Conservation (phyloP, 352 stramenopile genomes). For the Pythium apleroticum region DNA sequence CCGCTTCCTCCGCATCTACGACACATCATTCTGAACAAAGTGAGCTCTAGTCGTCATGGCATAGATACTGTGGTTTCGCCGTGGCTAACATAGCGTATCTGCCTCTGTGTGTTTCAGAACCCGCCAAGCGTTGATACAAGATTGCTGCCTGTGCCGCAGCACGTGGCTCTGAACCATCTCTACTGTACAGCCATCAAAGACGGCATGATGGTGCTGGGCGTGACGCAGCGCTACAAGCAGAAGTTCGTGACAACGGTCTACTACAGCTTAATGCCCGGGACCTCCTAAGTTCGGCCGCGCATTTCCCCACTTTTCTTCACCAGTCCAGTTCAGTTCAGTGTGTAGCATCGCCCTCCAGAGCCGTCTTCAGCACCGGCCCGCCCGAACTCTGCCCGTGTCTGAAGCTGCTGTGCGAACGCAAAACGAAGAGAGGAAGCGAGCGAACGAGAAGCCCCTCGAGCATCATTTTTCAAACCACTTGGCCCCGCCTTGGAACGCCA, state of each 20-base stretch:
- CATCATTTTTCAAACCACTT: background rate
- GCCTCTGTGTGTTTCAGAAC: conserved; percentile 42
- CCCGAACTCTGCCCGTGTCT: background rate
- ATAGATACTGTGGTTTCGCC: background rate
- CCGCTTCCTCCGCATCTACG: conserved; percentile 97
- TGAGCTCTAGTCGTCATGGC: conserved; percentile 26
- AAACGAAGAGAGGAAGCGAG: background rate
- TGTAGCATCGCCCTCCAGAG: background rate
- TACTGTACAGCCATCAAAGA: conserved; percentile 99
- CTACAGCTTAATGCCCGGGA: conserved; percentile 93
- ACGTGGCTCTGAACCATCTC: conserved; percentile 99
- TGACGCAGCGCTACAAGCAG: conserved; percentile 97
- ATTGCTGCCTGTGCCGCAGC: conserved; percentile 95
- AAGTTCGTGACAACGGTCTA: conserved; percentile 99
- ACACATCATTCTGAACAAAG: conserved; percentile 99
- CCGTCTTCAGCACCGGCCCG: background rate
- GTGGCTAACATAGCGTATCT: background rate
- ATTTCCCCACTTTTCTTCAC: background rate
- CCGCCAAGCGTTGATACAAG: conserved; percentile 94
- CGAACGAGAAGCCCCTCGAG: background rate
- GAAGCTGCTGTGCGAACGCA: background rate
- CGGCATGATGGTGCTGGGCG: conserved; percentile 99
- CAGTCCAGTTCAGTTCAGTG: background rate
- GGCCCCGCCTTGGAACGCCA: background rate
- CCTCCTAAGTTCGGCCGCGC: conserved; percentile 44